Conservation (phyloP, 2,329 filamentous ascomycete species). For the Aureobasidium namibiae region DNA sequence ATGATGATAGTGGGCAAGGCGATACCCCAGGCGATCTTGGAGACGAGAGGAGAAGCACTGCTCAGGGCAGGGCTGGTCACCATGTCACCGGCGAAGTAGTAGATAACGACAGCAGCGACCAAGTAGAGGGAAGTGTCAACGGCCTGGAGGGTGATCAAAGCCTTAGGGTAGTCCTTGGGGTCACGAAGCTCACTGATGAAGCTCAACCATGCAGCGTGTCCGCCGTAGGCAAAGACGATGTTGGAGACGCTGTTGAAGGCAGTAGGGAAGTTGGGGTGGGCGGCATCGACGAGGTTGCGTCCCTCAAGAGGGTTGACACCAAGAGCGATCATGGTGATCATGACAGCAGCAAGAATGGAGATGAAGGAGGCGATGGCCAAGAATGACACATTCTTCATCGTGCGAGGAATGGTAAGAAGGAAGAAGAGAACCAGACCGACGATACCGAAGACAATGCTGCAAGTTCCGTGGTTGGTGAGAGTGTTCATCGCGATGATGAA, state of each 20-base stretch:
- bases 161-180: constrained; percentile 53
- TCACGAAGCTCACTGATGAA: constrained; percentile 58
- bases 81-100: constrained; percentile 52
- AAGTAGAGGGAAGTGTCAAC: constrained; percentile 56
- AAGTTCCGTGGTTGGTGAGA: constrained; percentile 53
- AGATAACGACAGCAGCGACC: constrained; percentile 58
- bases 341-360: constrained; percentile 55
- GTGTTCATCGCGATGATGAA: constrained; percentile 62
- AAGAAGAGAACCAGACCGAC: constrained; percentile 52
- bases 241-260: constrained; percentile 58
- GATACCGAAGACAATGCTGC: constrained; percentile 57
- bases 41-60: constrained; percentile 46
- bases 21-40: constrained; percentile 59
- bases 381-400: constrained; percentile 53
- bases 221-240: constrained; percentile 60
- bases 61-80: constrained; percentile 59
- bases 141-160: constrained; percentile 53
- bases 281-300: constrained; percentile 30
- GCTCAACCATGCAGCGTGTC: constrained; percentile 59
- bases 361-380: constrained; percentile 54
- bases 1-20: constrained; percentile 64
- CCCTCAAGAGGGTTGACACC: constrained; percentile 39
- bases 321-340: constrained; percentile 59
- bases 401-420: constrained; percentile 52
- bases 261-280: constrained; percentile 36